Evolutionary conservation across 441 rosid species (phyloP).

Genomic region (Adansonia rubrostipa): DNA sequence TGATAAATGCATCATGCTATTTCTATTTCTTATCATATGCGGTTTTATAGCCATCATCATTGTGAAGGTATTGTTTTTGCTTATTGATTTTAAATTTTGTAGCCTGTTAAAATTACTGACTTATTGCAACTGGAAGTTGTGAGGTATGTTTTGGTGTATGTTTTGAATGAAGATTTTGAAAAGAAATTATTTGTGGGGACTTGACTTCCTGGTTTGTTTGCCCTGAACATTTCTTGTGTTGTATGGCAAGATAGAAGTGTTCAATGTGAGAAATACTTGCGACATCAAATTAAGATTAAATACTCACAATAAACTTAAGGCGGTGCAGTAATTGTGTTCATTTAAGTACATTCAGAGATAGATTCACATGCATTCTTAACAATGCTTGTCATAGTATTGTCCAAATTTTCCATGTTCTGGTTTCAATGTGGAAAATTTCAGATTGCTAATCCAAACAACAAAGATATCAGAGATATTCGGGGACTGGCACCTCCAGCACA

Average conservation of each 20-base stretch:
- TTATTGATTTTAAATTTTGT: not conserved
- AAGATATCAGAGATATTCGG: constrained; percentile 92
- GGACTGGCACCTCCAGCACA: constrained; percentile 98
- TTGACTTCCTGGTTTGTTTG: not conserved
- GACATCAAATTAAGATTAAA: not conserved
- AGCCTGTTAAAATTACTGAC: not conserved
- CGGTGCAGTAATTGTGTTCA: not conserved
- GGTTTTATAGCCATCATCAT: constrained; percentile 93
- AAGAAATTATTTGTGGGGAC: not conserved
- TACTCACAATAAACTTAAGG: not conserved
- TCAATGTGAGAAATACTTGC: not conserved
- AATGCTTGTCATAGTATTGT: not conserved
- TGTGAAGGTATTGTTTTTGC: constrained; percentile 73
- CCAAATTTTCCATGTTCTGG: constrained; percentile 12
- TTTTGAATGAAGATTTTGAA: not conserved
- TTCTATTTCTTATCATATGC: constrained; percentile 83
- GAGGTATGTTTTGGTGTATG: too few relatives aligned
- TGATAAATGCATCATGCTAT: constrained; percentile 98
- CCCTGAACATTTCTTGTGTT: too few relatives aligned
- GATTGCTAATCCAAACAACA: constrained; percentile 92
- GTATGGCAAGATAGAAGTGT: constrained; percentile 1
- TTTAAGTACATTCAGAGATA: constrained; percentile 9
- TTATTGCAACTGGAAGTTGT: too few relatives aligned
- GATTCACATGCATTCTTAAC: not conserved
- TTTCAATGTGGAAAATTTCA: constrained; percentile 38